These are phyloP conservation scores for Cercis canadensis DNA, from an alignment of 306 rosid genomes.

Conservation along the genomic window DNA sequence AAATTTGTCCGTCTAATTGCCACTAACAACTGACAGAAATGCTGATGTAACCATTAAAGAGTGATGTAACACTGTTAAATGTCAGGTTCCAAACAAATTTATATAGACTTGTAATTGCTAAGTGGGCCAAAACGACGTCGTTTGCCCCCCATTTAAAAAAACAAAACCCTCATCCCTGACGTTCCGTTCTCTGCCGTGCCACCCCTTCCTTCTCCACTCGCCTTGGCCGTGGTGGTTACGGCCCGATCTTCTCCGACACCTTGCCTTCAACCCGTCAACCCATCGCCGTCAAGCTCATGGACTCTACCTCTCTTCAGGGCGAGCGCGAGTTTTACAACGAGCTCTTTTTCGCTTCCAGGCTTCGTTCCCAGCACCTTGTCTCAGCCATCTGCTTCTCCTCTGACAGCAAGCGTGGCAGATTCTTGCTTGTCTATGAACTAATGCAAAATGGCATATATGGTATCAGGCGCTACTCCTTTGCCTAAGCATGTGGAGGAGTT, in stretches of 20 bases:
- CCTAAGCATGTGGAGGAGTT: conserved; percentile 87
- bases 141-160: too few relatives aligned
- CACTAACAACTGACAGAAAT: too few relatives aligned
- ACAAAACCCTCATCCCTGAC: too few relatives aligned
- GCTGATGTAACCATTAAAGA: too few relatives aligned
- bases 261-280: conserved; percentile 51
- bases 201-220: conserved; percentile 79
- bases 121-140: too few relatives aligned
- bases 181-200: conserved; percentile 83
- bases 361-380: conserved; percentile 56
- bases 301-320: conserved; percentile 78
- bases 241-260: conserved; percentile 74
- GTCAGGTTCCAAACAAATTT: too few relatives aligned
- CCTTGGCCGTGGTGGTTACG: conserved; percentile 91
- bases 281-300: conserved; percentile 89
- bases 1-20: too few relatives aligned
- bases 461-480: conserved; percentile 93
- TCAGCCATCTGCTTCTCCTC: conserved; percentile 77
- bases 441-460: conserved; percentile 82
- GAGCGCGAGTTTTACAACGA: conserved; percentile 97
- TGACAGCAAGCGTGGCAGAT: conserved; percentile 71
- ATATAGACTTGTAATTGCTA: too few relatives aligned
- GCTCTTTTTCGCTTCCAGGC: conserved; percentile 75
- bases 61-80: too few relatives aligned
- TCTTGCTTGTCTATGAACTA: conserved; percentile 76